Conservation (phyloP, 1,284 basidiomycete species). For the Cryptococcus sp. region DNA sequence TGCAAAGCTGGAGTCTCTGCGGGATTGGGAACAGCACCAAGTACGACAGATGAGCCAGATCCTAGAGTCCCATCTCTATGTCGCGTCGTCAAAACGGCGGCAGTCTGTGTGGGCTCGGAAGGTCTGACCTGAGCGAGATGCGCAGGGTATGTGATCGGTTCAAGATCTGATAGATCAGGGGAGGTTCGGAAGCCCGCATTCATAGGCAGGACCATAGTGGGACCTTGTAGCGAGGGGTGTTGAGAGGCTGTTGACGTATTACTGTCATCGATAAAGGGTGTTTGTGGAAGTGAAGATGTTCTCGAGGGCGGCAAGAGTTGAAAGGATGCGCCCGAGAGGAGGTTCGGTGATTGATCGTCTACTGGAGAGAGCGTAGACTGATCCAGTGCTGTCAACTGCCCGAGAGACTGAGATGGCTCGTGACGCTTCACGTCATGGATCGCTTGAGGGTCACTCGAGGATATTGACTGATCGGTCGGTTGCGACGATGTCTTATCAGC, state of each 20-base stretch:
- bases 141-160: conserved; percentile 34
- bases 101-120: conserved; percentile 8
- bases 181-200: not conserved
- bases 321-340: not conserved
- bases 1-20: too few relatives aligned
- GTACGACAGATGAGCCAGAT: not conserved
- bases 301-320: conserved; percentile 19
- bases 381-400: conserved; percentile 11
- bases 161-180: conserved; percentile 22
- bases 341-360: not conserved
- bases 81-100: not conserved
- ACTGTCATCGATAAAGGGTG: conserved; percentile 4
- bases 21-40: conserved; percentile 12
- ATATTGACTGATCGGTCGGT: conserved; percentile 6
- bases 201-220: too few relatives aligned
- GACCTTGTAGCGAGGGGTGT: too few relatives aligned
- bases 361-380: conserved; percentile 8
- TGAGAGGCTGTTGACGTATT: too few relatives aligned
- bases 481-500: conserved; percentile 30
- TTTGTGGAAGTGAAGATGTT: conserved; percentile 16
- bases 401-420: conserved; percentile 19
- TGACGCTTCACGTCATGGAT: conserved; percentile 9
- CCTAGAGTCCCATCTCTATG: not conserved
- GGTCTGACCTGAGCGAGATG: conserved; percentile 32
- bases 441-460: not conserved